Evolutionary conservation across 1,139 yeast species (phyloP), one percentile per base, ranked within the genome.

Genomic region (Suhomyces ambrosiae): DNA sequence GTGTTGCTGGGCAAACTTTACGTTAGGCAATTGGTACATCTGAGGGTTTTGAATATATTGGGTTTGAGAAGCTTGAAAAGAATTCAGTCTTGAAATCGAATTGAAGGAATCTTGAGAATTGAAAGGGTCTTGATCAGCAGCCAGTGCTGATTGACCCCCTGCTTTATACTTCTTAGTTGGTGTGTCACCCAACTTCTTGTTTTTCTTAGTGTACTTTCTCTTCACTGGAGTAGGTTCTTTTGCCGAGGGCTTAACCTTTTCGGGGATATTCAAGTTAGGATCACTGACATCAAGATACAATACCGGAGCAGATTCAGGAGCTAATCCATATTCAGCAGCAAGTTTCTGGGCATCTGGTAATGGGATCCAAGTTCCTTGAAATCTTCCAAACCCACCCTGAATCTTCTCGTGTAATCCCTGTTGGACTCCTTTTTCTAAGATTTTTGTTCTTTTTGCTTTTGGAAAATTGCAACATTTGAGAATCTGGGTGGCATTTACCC

Each of bases 401-500:
- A 92, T 89, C 60, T 90, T 90, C 55, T 90, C 97, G 60, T 88
- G 96, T 10, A 71, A 65, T 2, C 95, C 95, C 36, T 79, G 81
- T 51, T 88, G 95, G 14, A 90, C 95, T 45, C 94, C 97, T 53
- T 86, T 82, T 56, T 92, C 97, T 51, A 90, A 74, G 46, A 89
- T 89, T 56, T 95, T 81, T 9, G 97, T 90, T 54, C 97, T 71
- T 58, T 86, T 88, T 2, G 97, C 96, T 61, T 90, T 90, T 45
- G 96, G 96, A 58, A 90, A 89, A 55, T 88, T 86, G 36, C 97
- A 96, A 33, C 94, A 90, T 60, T 92, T 90, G 43, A 92, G 72
- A 32, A 92, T 89, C 63, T 92, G 97, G 16, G 98, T 92, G n/a
- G 97, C 97, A 65, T 92, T 92, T 38, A 90, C 95, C 95, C 97